Evolutionary conservation across 192 early-diverging fungal species (phyloP), one percentile per base, ranked within the genome.

Genomic region (Podila verticillata): DNA sequence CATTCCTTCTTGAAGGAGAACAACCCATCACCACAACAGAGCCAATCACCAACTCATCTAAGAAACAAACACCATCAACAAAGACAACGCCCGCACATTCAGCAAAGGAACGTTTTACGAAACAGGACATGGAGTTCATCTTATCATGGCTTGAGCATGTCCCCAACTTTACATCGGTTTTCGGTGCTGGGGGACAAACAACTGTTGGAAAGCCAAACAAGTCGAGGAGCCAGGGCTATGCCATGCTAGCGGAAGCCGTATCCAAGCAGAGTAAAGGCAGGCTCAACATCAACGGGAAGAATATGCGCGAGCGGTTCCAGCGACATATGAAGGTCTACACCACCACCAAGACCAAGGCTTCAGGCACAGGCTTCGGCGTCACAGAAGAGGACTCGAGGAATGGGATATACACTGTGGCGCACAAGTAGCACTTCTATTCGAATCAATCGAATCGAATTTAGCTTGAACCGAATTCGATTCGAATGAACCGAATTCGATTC

Each of bases 81-180:
- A n/a, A n/a, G n/a, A n/a, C n/a, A n/a, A n/a, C n/a, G n/a, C n/a
- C n/a, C n/a, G n/a, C n/a, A n/a, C n/a, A n/a, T n/a, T n/a, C n/a
- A n/a, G n/a, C n/a, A n/a, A n/a, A n/a, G n/a, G n/a, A n/a, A 20
- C 60, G 48, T 5, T 56, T 70, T 15, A 24, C 44, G 0, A 72
- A 64, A 22, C n/a, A 65, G 28, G 67, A 77, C 32, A 20, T 64
- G 22, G 74, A 75, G 5, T 28, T 0, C 22, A 61, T 77, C 47
- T 48, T 77, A 6, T 13, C 22, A 13, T 77, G 63, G 63, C 39
- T 77, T 5, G 74, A 77, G 39, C 57, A 70, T 30, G 17, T 6
- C 1, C 57, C 63, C 36, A 77, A 77, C 57, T 77, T 54, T 12
- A 30, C 7, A 3, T 49, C 54, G 8, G 12, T 77, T 29, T 66